These are phyloP conservation scores for Cerioporus squamosus DNA, from an alignment of 1,284 basidiomycete species.

Conservation along the genomic window DNA sequence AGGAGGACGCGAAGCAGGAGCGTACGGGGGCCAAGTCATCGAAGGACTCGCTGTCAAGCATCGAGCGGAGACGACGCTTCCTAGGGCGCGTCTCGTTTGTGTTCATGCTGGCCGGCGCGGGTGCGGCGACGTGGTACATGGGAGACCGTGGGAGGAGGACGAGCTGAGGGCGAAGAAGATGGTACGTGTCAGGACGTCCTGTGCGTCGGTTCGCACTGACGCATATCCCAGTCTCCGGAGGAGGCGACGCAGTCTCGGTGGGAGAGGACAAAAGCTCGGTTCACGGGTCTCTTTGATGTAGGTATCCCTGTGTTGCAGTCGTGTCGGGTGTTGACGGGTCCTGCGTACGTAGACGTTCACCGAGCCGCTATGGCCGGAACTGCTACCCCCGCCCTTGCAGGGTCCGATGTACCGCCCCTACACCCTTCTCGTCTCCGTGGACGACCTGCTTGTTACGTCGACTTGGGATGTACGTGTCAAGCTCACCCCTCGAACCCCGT, in stretches of 20 bases:
- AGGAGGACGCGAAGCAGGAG: conserved; percentile 27
- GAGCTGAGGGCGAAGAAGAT: conserved; percentile 41
- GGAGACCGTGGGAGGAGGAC: conserved; percentile 39
- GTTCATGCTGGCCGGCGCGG: conserved; percentile 52
- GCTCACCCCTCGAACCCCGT: neutral
- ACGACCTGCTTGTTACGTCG: conserved; percentile 91
- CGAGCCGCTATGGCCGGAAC: conserved; percentile 90
- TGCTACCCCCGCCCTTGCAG: conserved; percentile 89
- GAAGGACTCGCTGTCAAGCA: conserved; percentile 71
- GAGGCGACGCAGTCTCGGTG: conserved; percentile 61
- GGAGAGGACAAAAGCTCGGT: conserved; percentile 63
- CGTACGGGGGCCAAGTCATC: conserved; percentile 76
- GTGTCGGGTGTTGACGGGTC: neutral
- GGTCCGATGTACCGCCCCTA: conserved; percentile 89
- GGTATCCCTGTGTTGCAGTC: conserved; percentile 24
- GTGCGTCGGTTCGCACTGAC: conserved; percentile 7
- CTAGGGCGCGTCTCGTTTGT: conserved; percentile 54
- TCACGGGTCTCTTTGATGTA: conserved; percentile 68
- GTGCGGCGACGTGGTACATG: conserved; percentile 42
- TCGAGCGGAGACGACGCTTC: conserved; percentile 66
- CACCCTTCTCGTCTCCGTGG: conserved; percentile 90
- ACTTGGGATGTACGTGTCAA: conserved; percentile 86
- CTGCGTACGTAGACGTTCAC: conserved; percentile 72
- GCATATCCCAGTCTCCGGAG: conserved; percentile 49
- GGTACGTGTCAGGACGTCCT: conserved; percentile 41